These are phyloP conservation scores for Carex arenaria DNA, from an alignment of 202 grass and related monocot species.

Conservation along the genomic window DNA sequence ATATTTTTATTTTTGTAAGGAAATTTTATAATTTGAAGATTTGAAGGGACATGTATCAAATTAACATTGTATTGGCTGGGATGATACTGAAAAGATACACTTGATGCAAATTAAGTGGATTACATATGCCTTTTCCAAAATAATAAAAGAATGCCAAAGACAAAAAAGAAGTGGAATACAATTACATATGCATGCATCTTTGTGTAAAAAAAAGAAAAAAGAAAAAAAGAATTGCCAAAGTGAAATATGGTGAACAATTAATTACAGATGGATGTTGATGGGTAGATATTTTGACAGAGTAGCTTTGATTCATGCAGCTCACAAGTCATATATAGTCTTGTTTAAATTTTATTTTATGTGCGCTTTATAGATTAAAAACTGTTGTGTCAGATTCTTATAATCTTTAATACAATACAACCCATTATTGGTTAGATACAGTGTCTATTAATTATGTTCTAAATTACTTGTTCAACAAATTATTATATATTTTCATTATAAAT, in stretches of 20 bases:
- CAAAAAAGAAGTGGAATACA: constrained; percentile 1
- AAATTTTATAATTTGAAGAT: neutral
- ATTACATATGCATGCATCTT: constrained; percentile 18
- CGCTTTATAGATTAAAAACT: no score
- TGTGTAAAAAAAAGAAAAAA: neutral
- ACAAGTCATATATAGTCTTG: no score
- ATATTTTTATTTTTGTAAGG: neutral
- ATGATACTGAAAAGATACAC: neutral
- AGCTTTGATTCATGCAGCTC: no score
- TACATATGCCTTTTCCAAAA: constrained; percentile 6
- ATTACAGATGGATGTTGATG: no score
- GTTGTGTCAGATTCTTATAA: no score
- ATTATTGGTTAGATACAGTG: no score
- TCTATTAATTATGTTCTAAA: neutral
- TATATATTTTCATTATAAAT: no score
- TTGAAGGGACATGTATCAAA: neutral
- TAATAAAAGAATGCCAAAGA: neutral
- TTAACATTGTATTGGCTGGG: no score
- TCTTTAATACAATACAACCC: no score
- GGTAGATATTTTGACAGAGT: no score
- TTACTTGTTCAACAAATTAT: neutral
- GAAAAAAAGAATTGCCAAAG: neutral
- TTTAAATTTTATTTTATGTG: no score
- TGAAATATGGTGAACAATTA: neutral
- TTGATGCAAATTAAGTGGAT: constrained; percentile 5